Base-by-base conservation (phyloP, 2,329 filamentous ascomycete species). In the Trichoderma koningii region DNA sequence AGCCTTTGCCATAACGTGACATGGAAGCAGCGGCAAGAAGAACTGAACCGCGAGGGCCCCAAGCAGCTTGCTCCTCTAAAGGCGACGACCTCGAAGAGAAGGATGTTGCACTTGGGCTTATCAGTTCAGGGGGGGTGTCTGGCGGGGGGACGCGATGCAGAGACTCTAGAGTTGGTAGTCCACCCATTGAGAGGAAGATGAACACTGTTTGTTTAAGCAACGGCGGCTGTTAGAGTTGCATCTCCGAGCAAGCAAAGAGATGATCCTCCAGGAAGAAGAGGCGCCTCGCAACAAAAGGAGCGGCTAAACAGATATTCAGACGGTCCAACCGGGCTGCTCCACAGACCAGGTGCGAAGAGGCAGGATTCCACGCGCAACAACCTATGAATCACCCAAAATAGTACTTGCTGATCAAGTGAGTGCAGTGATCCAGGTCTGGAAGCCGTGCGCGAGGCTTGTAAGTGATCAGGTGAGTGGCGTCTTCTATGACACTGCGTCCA, bases 1-100 rank as follows among this genome's bases (percentile, higher is more conserved):
- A 72, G 68, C 75, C 73, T 68, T 79, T 81, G 65, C 84, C 84
- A 85, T 86, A 82, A 75, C 78, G 82, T 72, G 83, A 83, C 85
- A 86, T 87, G 69, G 66, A 65, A 44, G 82, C 81, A 73, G 66
- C 28, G 34, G 82, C 80, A 73, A 83, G 80, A 68, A 83, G 83
- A 67, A 82, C 69, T 62, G 73, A 69, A 66, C 70, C 66, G 67
- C 75, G 73, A 57, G 76, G 76, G 59, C 76, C 77, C 80, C 81
- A 83, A 64, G 76, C 73, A 70, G 76, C 73, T 70, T 78, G 77
- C 68, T 83, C 81, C 71, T 79, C 80, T 59, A 77, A 72, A 44
- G 75, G 74, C 21, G 75, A 77, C 26, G 77, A 76, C 73, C 77
- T 79, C 57, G 79, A 80, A 12, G 80, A 80, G 71, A 79, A 81